Evolutionary conservation across 1,284 basidiomycete genomes (phyloP).

Genomic region (Naganishia cerealis): DNA sequence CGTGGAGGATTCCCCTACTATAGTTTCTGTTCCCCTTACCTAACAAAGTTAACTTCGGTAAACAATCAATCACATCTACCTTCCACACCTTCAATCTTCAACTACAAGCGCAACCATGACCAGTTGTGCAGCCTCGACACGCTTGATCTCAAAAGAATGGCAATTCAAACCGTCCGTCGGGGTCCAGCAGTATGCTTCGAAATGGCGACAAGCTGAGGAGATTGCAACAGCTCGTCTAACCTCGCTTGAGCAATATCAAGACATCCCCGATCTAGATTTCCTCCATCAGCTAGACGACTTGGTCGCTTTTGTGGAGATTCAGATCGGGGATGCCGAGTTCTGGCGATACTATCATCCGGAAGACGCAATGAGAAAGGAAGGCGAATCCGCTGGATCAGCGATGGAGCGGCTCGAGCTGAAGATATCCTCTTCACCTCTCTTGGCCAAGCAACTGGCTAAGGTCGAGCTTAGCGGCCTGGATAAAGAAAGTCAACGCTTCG

Average conservation of each 20-base stretch:
- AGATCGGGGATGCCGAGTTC: neutral
- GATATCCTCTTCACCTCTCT: neutral
- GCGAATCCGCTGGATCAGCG: neutral
- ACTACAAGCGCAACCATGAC: neutral
- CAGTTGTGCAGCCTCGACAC: neutral
- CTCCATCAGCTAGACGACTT: conserved; percentile 9
- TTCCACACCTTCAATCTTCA: neutral
- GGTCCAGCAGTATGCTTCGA: neutral
- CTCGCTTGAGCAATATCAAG: neutral
- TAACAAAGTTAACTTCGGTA: neutral
- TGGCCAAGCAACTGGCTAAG: neutral
- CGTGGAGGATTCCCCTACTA: no score
- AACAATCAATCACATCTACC: neutral
- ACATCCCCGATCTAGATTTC: neutral
- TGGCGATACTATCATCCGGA: neutral
- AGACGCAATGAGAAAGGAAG: conserved; percentile 2
- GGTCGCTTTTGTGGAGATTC: conserved; percentile 7
- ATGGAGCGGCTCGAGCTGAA: neutral
- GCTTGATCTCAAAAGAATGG: neutral
- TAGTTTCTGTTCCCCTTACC: no score
- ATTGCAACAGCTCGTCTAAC: neutral
- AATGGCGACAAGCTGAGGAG: conserved; percentile 1
- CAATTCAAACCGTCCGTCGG: neutral
- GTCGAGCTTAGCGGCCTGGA: neutral
- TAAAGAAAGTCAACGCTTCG: conserved; percentile 3